Evolutionary conservation across 257 asterid genomes (phyloP), one percentile per base, ranked within the genome.

Genomic region (Nicotiana otophora): DNA sequence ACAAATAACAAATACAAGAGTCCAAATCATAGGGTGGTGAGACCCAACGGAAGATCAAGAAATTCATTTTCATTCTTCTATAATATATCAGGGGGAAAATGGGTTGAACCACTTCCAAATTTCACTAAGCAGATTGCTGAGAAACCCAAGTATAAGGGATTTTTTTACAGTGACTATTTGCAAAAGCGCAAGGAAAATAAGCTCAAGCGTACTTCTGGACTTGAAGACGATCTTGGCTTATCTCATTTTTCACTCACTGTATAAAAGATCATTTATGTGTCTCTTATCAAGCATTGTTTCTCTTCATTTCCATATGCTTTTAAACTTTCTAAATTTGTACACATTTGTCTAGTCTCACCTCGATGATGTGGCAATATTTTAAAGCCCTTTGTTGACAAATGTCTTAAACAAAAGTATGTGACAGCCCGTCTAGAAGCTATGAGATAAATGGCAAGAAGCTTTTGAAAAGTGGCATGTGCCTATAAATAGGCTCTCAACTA

Each of bases 81-180:
- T 20, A 86, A 82, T 67, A 63, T 88, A 84, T 81, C 66, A 3
- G 91, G 91, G 28, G 92, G 80, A 15, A 85, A 86, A 61, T 86
- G 91, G 91, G 84, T 92, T 9, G 92, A 92, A 63, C 97, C 93
- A 31, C 81, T 91, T 48, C 87, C 89, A 3, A 82, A 87, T 14
- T 88, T 92, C 42, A 88, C 91, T 4, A 3, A 72, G 48, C 86
- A 90, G 6, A 84, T 88, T 7, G 88, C 84, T 23, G 84, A 90
- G 82, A 15, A 81, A 36, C 87, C 91, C 0, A 88, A 84, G 82
- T 92, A 91, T 53, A 84, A 68, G 70, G 88, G 92, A 5, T 92
- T 92, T 28, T 0, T 80, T 1, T 89, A 81, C 86, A 89, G 81
- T 19, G 91, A 91, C 39, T 91, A 87, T 80, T 83, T 81, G 39